A percentile compares a stretch with the other conserved stretches of the same genome.
Evolutionary conservation across 306 rosid species (phyloP).

Genomic region (Mimosa pudica): DNA sequence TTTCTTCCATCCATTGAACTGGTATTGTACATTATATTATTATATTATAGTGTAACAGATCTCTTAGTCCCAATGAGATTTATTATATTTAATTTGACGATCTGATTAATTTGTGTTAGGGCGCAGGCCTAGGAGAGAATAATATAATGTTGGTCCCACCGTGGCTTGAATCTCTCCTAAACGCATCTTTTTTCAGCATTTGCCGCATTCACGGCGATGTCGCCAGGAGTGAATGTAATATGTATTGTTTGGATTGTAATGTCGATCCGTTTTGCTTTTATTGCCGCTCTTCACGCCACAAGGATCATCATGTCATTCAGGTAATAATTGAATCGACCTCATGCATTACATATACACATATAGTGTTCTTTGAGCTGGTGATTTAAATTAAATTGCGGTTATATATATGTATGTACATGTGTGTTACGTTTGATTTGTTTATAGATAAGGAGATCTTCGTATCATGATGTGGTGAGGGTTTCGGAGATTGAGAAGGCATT

Average conservation of each 20-base stretch:
- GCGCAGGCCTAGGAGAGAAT: slow-evolving; percentile 39
- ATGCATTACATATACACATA: not conserved
- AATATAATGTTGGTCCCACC: slow-evolving; percentile 77
- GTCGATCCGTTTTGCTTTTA: slow-evolving; percentile 84
- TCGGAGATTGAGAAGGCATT: slow-evolving; percentile 70
- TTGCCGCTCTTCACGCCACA: slow-evolving; percentile 87
- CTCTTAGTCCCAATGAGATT: not conserved
- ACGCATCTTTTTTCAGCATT: slow-evolving; percentile 67
- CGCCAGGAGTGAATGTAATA: slow-evolving; percentile 82
- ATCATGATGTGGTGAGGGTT: slow-evolving; percentile 93
- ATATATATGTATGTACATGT: not conserved
- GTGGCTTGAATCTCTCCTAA: slow-evolving; percentile 80
- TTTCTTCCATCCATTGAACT: slow-evolving; percentile 15
- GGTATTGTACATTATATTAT: not conserved
- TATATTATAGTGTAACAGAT: not conserved
- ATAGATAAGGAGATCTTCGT: slow-evolving; percentile 87
- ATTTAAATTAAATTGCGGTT: too few species aligned
- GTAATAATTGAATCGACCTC: slow-evolving; percentile 11
- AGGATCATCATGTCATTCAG: slow-evolving; percentile 93
- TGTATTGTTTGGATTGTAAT: slow-evolving; percentile 88
- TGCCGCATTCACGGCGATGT: slow-evolving; percentile 79
- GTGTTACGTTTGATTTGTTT: too few species aligned
- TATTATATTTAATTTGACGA: not conserved
- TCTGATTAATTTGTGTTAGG: slow-evolving; percentile 1
- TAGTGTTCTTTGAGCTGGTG: not conserved